Percentiles rank a stretch among this genome's conserved stretches.
Conservation (phyloP, 768 basidiomycete genomes). For the Kwoniella dejecticola region DNA sequence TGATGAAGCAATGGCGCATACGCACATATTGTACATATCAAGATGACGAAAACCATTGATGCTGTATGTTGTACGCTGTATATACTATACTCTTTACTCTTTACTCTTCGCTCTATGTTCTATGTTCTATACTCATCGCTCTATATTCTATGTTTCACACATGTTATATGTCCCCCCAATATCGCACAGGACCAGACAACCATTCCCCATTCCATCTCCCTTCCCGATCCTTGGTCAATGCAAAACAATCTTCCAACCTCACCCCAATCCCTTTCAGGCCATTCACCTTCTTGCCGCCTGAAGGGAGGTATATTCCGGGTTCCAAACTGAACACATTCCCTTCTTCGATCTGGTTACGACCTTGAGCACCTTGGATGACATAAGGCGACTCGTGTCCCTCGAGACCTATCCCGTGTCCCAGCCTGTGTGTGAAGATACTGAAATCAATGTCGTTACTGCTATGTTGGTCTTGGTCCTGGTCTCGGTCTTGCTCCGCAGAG, state of each 20-base stretch:
- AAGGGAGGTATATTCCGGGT: constrained; percentile 59
- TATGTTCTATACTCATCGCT: neutral
- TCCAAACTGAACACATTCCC: constrained; percentile 83
- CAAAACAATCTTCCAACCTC: constrained; percentile 74
- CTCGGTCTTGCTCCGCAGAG: too few species aligned
- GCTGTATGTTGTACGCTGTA: too few species aligned
- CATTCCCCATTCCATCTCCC: constrained; percentile 43
- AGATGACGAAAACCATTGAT: too few species aligned
- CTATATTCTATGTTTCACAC: neutral
- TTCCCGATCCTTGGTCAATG: constrained; percentile 23
- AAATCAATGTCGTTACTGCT: constrained; percentile 29
- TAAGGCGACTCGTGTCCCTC: constrained; percentile 83
- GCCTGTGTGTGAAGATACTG: constrained; percentile 69
- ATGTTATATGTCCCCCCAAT: constrained; percentile 28
- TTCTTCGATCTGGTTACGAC: constrained; percentile 61
- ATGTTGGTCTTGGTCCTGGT: too few species aligned
- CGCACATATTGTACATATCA: too few species aligned
- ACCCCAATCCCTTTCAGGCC: constrained; percentile 67
- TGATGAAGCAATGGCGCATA: too few species aligned
- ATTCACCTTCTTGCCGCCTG: constrained; percentile 60
- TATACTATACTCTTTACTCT: too few species aligned
- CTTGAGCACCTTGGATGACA: constrained; percentile 65
- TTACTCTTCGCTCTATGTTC: too few species aligned
- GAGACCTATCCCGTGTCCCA: constrained; percentile 71
- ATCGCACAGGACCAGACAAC: constrained; percentile 42